Percentiles rank a stretch among this genome's conserved stretches.
Conservation (phyloP, 345 rosid species). For the Sonneratia caseolaris region DNA sequence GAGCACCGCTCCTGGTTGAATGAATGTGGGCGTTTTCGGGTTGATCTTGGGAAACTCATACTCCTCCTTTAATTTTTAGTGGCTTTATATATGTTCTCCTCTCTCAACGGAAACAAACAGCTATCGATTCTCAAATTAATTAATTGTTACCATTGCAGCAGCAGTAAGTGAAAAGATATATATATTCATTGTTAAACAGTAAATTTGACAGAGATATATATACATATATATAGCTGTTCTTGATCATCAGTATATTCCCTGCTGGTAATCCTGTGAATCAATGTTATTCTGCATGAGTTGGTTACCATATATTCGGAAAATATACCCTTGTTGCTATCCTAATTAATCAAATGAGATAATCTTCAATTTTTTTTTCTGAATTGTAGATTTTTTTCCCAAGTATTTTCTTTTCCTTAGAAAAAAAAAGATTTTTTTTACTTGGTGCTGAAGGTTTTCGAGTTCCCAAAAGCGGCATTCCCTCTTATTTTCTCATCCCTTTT, state of each 20-base stretch:
- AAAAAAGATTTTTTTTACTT: background rate
- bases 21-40: background rate
- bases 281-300: too few species aligned
- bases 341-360: too few species aligned
- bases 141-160: background rate
- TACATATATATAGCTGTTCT: too few species aligned
- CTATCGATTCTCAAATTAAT: background rate
- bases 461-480: constrained; percentile 4
- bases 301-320: background rate
- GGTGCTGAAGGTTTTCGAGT: background rate
- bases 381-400: background rate
- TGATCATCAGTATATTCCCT: too few species aligned
- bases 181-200: too few species aligned
- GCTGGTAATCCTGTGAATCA: too few species aligned
- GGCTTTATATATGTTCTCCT: background rate
- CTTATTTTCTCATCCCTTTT: background rate
- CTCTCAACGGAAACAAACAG: background rate
- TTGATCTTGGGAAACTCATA: background rate
- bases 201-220: too few species aligned
- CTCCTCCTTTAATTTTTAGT: background rate
- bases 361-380: background rate
- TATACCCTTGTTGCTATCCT: too few species aligned
- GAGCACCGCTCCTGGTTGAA: background rate
- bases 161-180: background rate
- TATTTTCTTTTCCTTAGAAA: background rate